Evolutionary conservation across 2,329 filamentous ascomycete species (phyloP), one percentile per base, ranked within the genome.

Genomic region (Helicocarpus griseus): DNA sequence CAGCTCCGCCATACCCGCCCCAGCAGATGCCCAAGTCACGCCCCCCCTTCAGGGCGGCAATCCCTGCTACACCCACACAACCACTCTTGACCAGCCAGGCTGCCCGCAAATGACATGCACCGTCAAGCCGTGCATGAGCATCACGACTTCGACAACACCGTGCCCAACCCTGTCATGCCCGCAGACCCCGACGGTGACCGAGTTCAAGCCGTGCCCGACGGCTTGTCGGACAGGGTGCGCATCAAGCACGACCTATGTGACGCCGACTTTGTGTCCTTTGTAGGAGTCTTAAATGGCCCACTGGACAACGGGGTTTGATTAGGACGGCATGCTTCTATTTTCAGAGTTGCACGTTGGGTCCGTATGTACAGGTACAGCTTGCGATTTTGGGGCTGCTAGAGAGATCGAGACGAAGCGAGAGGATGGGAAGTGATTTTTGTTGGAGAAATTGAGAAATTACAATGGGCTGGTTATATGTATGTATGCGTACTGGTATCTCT

Each of bases 11-110:
- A 26, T 49, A 5, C 41, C 49, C 40, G 50, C 40, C 41, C 38
- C 36, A 4, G 43, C 48, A 19, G 22, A 39, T 14, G 26, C 43
- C n/a, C 19, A 40, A 44, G 17, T 50, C 35, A 51, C 53, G 14
- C 21, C 39, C 13, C 38, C 41, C n/a, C 22, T n/a, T 11, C 29
- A 14, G 22, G 41, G n/a, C 29, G 35, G 14, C 36, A 36, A 49
- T 14, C 8, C 26, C 39, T 58, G 54, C 53, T 56, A 56, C 44
- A 56, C 53, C 7, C 49, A 54, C 40, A 56, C 54, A 45, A 55
- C 52, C 9, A 39, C 35, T 24, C 6, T 49, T 31, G 41, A 52
- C 22, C 53, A 53, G 38, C 44, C 22, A 13, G 39, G 35, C 24
- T 56, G 54, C 43, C 26, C 43, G 26, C 31, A 26, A n/a, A 21